Conservation (phyloP, 495 filamentous ascomycete species). For the Clohesyomyces aquaticus region DNA sequence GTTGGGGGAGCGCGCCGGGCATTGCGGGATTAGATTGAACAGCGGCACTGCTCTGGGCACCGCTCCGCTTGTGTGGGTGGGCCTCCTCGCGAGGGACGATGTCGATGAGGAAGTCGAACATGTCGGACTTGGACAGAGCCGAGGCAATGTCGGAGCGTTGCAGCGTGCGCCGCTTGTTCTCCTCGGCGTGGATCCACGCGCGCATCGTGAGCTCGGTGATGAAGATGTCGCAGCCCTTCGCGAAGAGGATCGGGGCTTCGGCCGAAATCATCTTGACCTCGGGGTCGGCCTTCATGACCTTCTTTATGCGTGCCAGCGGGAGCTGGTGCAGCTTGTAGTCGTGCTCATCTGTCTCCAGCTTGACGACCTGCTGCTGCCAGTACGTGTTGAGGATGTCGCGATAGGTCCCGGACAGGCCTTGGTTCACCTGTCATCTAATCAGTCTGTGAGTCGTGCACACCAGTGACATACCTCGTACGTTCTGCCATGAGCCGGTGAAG, state of each 20-base stretch:
- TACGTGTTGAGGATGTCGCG: constrained; percentile 97
- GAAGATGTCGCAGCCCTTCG: constrained; percentile 99
- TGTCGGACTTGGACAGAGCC: constrained; percentile 93
- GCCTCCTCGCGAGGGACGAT: constrained; percentile 97
- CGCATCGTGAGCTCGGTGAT: constrained; percentile 99
- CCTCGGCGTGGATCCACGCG: constrained; percentile 99
- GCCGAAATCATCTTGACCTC: constrained; percentile 99
- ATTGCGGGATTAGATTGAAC: constrained; percentile 51
- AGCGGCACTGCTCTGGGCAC: constrained; percentile 60
- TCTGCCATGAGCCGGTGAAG: constrained; percentile 93
- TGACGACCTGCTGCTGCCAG: constrained; percentile 96
- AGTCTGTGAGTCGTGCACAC: constrained; percentile 1
- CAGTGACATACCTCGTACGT: constrained; percentile 58
- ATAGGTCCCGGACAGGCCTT: constrained; percentile 90
- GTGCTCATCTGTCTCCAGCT: constrained; percentile 91
- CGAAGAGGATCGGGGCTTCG: constrained; percentile 95
- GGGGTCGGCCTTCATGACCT: constrained; percentile 99
- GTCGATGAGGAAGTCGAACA: constrained; percentile 99
- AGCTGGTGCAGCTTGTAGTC: constrained; percentile 98
- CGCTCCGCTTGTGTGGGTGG: constrained; percentile 68
- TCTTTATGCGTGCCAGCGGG: constrained; percentile 95
- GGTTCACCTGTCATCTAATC: constrained; percentile 70
- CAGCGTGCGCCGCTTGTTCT: constrained; percentile 95
- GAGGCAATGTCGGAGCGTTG: constrained; percentile 96
- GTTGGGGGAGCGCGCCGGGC: constrained; percentile 41